These are phyloP conservation scores for Erythrobasidium hasegawianum DNA, from an alignment of 1,284 basidiomycete species.

Conservation along the genomic window DNA sequence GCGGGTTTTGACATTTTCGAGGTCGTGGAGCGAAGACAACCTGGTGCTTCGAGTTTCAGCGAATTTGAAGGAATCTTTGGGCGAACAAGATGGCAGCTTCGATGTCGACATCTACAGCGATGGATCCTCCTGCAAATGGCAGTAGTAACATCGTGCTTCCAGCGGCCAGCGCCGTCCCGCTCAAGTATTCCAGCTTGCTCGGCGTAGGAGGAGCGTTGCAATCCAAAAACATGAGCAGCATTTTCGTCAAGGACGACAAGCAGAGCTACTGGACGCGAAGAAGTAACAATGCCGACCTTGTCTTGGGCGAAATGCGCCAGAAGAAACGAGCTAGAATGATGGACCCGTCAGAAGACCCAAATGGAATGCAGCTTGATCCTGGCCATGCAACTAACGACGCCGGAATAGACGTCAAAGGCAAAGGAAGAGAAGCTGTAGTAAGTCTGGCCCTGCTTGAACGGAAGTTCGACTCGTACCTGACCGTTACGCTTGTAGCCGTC, in stretches of 20 bases:
- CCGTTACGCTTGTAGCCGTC: not conserved
- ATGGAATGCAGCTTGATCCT: not conserved
- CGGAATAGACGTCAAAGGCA: constrained; percentile 22
- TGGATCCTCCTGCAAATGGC: not conserved
- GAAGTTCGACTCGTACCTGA: too few species aligned
- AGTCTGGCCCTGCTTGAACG: not conserved
- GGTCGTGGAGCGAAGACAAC: constrained; percentile 3
- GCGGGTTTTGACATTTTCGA: not conserved
- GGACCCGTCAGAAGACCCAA: not conserved
- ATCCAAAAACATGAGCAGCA: constrained; percentile 29
- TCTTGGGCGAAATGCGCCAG: constrained; percentile 17
- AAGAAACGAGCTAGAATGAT: constrained; percentile 7
- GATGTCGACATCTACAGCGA: constrained; percentile 15
- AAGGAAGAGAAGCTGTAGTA: constrained; percentile 12
- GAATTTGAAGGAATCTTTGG: too few species aligned
- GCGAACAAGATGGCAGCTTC: not conserved
- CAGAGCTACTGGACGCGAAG: constrained; percentile 30
- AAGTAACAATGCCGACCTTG: constrained; percentile 2
- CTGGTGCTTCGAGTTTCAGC: not conserved
- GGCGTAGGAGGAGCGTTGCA: constrained; percentile 28
- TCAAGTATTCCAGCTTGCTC: constrained; percentile 30
- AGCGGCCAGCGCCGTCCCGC: constrained; percentile 16
- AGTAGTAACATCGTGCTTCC: constrained; percentile 16
- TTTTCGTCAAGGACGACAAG: constrained; percentile 29
- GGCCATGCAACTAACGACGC: not conserved